These are phyloP conservation scores for Fusarium newnesense DNA, from an alignment of 2,329 filamentous ascomycete genomes.

Conservation along the genomic window DNA sequence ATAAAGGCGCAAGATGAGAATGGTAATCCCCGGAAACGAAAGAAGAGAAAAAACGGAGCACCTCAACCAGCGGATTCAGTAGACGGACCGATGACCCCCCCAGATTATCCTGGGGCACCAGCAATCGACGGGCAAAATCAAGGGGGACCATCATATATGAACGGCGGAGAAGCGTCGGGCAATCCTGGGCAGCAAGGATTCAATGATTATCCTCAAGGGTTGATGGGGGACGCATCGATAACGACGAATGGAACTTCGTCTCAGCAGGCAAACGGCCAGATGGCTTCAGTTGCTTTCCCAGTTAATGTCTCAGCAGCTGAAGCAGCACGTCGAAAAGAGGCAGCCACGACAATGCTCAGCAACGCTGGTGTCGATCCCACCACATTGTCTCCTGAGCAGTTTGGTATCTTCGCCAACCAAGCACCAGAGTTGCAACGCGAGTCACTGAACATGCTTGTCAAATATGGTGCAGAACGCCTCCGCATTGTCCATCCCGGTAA, in stretches of 20 bases:
- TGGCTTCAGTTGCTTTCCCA: conserved; percentile 34
- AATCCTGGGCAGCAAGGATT: conserved; percentile 11
- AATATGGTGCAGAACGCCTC: conserved; percentile 67
- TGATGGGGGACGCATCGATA: conserved; percentile 17
- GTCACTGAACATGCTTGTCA: conserved; percentile 65
- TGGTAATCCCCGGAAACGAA: conserved; percentile 43
- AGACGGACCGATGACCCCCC: conserved; percentile 22
- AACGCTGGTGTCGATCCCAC: conserved; percentile 61
- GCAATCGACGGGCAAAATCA: conserved; percentile 14
- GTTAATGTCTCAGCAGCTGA: conserved; percentile 57
- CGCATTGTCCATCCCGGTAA: conserved; percentile 66
- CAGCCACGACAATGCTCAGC: conserved; percentile 59
- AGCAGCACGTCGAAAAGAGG: conserved; percentile 59
- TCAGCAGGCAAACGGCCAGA: conserved; percentile 13
- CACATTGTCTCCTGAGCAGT: conserved; percentile 65
- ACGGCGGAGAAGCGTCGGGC: conserved; percentile 5
- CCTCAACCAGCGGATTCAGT: conserved; percentile 21
- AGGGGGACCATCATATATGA: conserved; percentile 8
- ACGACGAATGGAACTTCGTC: conserved; percentile 17
- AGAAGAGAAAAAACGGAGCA: conserved; percentile 42
- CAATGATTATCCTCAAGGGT: conserved; percentile 29
- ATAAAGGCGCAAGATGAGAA: conserved; percentile 40
- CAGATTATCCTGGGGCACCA: conserved; percentile 20
- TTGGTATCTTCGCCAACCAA: conserved; percentile 69
- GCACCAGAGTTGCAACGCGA: conserved; percentile 64